A percentile compares a stretch with the other conserved stretches of the same genome.
Conservation (phyloP, 139 green algal genomes). For the Coelastrella sp. region DNA sequence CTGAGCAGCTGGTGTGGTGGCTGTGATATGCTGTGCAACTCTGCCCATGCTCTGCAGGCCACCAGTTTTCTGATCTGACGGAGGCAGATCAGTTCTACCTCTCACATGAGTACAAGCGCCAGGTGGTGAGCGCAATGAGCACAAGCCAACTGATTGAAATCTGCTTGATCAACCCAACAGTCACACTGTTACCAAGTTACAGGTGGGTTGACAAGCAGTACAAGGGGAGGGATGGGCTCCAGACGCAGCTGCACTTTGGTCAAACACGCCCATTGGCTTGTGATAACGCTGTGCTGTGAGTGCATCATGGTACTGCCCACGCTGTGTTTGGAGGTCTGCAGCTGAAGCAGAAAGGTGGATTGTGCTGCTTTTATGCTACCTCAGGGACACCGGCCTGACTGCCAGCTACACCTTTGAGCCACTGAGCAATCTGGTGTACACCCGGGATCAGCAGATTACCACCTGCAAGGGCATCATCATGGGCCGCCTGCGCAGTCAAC, state of each 20-base stretch:
- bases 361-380: background rate
- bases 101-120: conserved; percentile 87
- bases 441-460: conserved; percentile 95
- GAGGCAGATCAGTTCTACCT: conserved; percentile 82
- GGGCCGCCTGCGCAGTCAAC: conserved; percentile 81
- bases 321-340: too few relatives aligned
- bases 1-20: too few relatives aligned
- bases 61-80: conserved; percentile 65
- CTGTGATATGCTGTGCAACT: too few relatives aligned
- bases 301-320: background rate
- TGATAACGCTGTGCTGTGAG: background rate
- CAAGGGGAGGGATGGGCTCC: background rate
- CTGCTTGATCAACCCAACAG: conserved; percentile 92
- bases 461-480: conserved; percentile 93
- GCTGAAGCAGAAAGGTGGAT: too few relatives aligned
- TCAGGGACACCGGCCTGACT: conserved; percentile 85
- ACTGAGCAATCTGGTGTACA: conserved; percentile 96
- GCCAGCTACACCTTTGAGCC: conserved; percentile 93
- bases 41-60: conserved; percentile 17
- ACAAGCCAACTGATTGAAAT: conserved; percentile 93
- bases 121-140: conserved; percentile 83
- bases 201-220: conserved; percentile 26
- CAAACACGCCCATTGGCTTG: too few relatives aligned
- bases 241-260: too few relatives aligned
- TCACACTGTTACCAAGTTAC: conserved; percentile 72